Conservation (phyloP, 495 filamentous ascomycete species). For the Podospora anserina region DNA sequence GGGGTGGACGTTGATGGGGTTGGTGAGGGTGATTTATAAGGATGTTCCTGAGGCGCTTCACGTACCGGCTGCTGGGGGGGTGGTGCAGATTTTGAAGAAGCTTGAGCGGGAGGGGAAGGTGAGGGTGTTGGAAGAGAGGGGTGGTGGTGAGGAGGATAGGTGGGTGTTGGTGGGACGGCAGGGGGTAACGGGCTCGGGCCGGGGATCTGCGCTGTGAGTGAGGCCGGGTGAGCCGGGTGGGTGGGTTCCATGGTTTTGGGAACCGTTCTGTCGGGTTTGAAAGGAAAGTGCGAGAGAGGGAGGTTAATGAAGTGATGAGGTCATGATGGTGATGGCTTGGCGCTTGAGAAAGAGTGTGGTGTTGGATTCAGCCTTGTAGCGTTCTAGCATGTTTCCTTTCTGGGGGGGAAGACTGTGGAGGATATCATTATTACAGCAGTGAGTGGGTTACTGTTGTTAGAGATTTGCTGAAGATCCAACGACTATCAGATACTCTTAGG, state of each 20-base stretch:
- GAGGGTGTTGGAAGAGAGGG: constrained; percentile 33
- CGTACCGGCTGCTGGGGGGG: constrained; percentile 64
- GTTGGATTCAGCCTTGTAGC: background rate
- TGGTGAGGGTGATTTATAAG: constrained; percentile 82
- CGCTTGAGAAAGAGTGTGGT: background rate
- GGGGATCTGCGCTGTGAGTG: constrained; percentile 36
- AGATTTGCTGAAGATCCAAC: background rate
- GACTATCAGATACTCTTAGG: background rate
- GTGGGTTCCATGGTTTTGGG: background rate
- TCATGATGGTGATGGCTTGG: background rate
- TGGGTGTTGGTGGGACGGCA: constrained; percentile 47
- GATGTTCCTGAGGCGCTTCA: constrained; percentile 74
- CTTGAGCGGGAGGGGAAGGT: constrained; percentile 64
- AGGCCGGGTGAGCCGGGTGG: background rate
- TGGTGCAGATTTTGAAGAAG: constrained; percentile 67
- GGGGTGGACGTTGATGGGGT: constrained; percentile 67
- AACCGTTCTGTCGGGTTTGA: background rate
- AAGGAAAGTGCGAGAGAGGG: background rate
- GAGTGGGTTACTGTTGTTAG: background rate
- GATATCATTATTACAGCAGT: too few species aligned
- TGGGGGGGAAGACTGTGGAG: background rate
- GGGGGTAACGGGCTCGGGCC: constrained; percentile 19
- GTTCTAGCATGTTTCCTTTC: background rate
- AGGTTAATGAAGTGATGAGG: background rate
- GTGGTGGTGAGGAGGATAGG: constrained; percentile 27